phyloP scores from a whole-genome alignment of 2,329 filamentous ascomycete species.

The Xylaria digitata region DNA sequence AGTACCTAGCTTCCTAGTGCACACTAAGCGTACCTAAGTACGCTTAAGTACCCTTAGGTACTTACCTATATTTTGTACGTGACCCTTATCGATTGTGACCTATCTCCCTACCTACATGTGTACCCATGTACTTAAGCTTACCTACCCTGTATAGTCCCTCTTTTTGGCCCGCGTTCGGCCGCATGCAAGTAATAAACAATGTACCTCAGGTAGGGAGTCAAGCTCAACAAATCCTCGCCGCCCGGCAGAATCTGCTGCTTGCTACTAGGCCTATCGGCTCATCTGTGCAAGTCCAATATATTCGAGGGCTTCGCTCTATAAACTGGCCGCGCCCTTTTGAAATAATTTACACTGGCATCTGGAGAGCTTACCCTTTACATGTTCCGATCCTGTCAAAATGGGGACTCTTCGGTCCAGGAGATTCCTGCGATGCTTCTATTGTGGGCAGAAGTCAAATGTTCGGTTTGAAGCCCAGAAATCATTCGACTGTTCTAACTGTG shows the following conservation, averaged over 20 bases:
- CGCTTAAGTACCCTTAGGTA: background rate
- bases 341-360: slow-evolving; percentile 11
- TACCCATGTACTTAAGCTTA: no score
- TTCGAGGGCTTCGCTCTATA: background rate
- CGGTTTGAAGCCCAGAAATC: slow-evolving; percentile 68
- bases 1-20: no score
- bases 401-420: slow-evolving; percentile 47
- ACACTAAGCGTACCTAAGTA: no score
- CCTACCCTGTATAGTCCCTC: no score
- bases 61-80: background rate
- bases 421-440: slow-evolving; percentile 82
- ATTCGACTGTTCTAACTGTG: slow-evolving; percentile 82
- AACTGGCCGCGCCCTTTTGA: background rate
- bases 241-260: slow-evolving; percentile 22
- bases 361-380: slow-evolving; percentile 22
- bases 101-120: no score
- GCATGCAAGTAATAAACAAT: no score
- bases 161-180: no score
- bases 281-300: background rate
- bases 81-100: no score
- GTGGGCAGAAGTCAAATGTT: slow-evolving; percentile 73
- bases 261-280: slow-evolving; percentile 7
- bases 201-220: background rate
- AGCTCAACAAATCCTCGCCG: slow-evolving; percentile 21
- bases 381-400: slow-evolving; percentile 41